Base-by-base conservation (phyloP, 768 basidiomycete genomes). In the Trametes meyenii region DNA sequence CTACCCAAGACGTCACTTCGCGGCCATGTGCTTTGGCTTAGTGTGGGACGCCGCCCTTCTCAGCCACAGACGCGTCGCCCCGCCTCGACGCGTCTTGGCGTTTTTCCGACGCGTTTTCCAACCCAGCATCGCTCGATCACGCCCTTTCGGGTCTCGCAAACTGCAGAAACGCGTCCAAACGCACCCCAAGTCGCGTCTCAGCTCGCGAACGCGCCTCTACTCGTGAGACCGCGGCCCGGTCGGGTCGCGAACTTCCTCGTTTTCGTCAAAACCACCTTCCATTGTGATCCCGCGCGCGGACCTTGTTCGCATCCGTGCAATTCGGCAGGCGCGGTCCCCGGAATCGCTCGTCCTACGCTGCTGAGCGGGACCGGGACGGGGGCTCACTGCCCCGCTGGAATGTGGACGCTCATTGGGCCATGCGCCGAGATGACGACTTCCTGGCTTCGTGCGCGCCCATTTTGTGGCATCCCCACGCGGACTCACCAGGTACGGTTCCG, bases 1-100 rank as follows among this genome's bases (percentile, higher is more conserved):
- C 55, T 45, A 49, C 48, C 16, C 36, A 26, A 48, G 26, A 62
- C 55, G 29, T 58, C 62, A 58, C 38, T 45, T 46, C 50, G 43
- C 46, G 10, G 26, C 66, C 62, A 61, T 63, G 55, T 59, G 60
- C 56, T 21, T 35, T 26, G 24, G 36, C 55, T 46, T 24, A 54
- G 51, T 35, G 45, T 62, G 44, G 26, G 61, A 54, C 50, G 35
- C 46, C 50, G 44, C 21, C 33, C 52, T 19, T 58, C 13, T 14
- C 62, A 64, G 66, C 66, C 66, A 64, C 66, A 59, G 60, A 51
- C 66, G 66, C 63, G 66, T 67, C 36, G 17, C n/a, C 54, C 29
- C 11, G 42, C 24, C 21, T 21, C 60, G 60, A 61, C 62, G 60
- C 59, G 59, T 63, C 45, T 44, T 54, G 5, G 19, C 16, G 40